phyloP scores from a whole-genome alignment of 2,329 filamentous ascomycete genomes.

The Graphium sp. region DNA sequence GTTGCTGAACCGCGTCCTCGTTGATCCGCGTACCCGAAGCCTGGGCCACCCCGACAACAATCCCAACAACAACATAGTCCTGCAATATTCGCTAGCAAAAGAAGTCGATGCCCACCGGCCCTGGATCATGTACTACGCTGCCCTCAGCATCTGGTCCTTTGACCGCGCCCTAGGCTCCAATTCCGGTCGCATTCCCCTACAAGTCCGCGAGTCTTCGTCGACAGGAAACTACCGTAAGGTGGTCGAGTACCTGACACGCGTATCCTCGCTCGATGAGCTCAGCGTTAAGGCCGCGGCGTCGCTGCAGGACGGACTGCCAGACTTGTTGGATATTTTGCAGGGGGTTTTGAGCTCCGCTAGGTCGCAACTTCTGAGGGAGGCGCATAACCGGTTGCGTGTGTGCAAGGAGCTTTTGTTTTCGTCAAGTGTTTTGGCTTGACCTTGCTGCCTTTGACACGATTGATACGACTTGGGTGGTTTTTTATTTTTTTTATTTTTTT shows the following conservation, averaged over 20 bases:
- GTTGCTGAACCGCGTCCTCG: slow-evolving; percentile 61
- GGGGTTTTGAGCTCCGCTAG: slow-evolving; percentile 24
- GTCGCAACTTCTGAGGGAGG: slow-evolving; percentile 63
- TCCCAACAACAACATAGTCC: slow-evolving; percentile 16
- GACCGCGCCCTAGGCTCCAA: slow-evolving; percentile 57
- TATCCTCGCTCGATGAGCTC: slow-evolving; percentile 56
- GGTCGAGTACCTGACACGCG: slow-evolving; percentile 33
- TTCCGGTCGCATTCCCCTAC: slow-evolving; percentile 30
- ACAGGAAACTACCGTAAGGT: slow-evolving; percentile 13
- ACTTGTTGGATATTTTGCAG: slow-evolving; percentile 24
- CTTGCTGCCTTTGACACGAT: no score
- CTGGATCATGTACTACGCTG: slow-evolving; percentile 82
- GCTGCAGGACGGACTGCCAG: slow-evolving; percentile 37
- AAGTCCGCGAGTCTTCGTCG: slow-evolving; percentile 6
- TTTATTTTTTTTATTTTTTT: no score
- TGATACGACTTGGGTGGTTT: no score
- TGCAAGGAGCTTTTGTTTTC: no score
- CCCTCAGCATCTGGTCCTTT: slow-evolving; percentile 75
- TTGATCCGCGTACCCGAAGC: slow-evolving; percentile 26
- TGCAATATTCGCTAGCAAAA: slow-evolving; percentile 58
- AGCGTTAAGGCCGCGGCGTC: slow-evolving; percentile 49
- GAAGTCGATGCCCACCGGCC: slow-evolving; percentile 73
- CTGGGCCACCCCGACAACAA: slow-evolving; percentile 6
- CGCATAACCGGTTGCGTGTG: slow-evolving; percentile 49
- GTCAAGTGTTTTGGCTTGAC: no score